These are phyloP conservation scores for Aspergillus calidoustus DNA, from an alignment of 2,329 filamentous ascomycete species.

Conservation along the genomic window DNA sequence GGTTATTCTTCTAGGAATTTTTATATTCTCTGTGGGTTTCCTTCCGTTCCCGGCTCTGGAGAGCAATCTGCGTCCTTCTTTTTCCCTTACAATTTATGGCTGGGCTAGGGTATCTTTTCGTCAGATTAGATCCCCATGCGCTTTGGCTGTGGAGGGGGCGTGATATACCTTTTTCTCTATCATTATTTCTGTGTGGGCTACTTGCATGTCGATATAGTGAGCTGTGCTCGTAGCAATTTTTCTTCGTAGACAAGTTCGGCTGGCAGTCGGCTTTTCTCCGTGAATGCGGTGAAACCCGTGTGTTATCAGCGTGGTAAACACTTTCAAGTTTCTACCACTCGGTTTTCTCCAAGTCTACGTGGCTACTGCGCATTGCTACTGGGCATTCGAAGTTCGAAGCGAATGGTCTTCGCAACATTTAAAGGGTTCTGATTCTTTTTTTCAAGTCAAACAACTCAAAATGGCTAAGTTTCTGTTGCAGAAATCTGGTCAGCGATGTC, in stretches of 20 bases:
- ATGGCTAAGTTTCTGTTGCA: neutral
- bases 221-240: neutral
- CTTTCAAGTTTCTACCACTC: neutral
- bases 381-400: neutral
- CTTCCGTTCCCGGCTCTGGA: conserved; percentile 57
- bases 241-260: neutral
- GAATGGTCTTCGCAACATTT: neutral
- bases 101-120: conserved; percentile 47
- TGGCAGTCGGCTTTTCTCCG: neutral
- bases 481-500: neutral
- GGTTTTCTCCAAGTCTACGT: neutral
- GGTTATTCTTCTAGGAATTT: conserved; percentile 49
- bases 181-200: neutral
- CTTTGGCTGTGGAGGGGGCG: conserved; percentile 54
- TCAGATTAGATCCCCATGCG: conserved; percentile 44
- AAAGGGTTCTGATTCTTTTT: neutral
- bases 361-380: neutral
- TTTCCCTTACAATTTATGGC: conserved; percentile 51
- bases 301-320: neutral
- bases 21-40: conserved; percentile 48
- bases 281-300: neutral
- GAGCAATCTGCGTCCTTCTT: conserved; percentile 49
- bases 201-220: neutral
- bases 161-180: conserved; percentile 39
- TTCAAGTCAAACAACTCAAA: neutral